A percentile compares a stretch with the other conserved stretches of the same genome.
Conservation (phyloP, 2,329 filamentous ascomycete species). For the Clonostachys solani region DNA sequence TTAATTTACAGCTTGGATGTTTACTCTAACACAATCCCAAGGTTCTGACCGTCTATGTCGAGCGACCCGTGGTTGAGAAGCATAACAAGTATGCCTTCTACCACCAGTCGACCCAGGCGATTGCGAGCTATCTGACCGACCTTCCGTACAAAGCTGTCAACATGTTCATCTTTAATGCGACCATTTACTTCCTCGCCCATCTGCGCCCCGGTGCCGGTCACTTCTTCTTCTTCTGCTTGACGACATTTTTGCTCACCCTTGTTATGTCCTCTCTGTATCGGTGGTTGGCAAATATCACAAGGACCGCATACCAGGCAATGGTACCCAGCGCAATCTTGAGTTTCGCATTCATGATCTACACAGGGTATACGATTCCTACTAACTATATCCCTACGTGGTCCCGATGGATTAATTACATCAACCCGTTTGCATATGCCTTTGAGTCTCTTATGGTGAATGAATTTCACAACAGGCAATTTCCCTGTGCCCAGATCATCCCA, state of each 20-base stretch:
- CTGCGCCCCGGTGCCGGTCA: slow-evolving; percentile 1
- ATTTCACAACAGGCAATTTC: slow-evolving; percentile 62
- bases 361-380: slow-evolving; percentile 36
- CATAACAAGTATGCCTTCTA: slow-evolving; percentile 47
- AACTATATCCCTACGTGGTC: slow-evolving; percentile 40
- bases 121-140: slow-evolving; percentile 49
- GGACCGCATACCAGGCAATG: slow-evolving; percentile 19
- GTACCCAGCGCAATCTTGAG: slow-evolving; percentile 19
- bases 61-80: slow-evolving; percentile 55
- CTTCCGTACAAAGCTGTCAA: slow-evolving; percentile 54
- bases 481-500: slow-evolving; percentile 44
- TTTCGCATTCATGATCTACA: slow-evolving; percentile 37
- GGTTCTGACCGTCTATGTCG: slow-evolving; percentile 58
- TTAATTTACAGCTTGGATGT: slow-evolving; percentile 4
- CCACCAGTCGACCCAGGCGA: slow-evolving; percentile 50
- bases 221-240: slow-evolving; percentile 55
- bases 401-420: background rate
- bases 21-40: slow-evolving; percentile 22
- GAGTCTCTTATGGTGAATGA: slow-evolving; percentile 81
- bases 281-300: slow-evolving; percentile 6
- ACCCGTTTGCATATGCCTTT: slow-evolving; percentile 76
- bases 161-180: slow-evolving; percentile 49
- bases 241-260: slow-evolving; percentile 68
- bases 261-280: slow-evolving; percentile 41
- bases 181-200: slow-evolving; percentile 23